These are phyloP conservation scores for Endotrypanum monterogeii DNA, from an alignment of 208 protist species.

Conservation along the genomic window DNA sequence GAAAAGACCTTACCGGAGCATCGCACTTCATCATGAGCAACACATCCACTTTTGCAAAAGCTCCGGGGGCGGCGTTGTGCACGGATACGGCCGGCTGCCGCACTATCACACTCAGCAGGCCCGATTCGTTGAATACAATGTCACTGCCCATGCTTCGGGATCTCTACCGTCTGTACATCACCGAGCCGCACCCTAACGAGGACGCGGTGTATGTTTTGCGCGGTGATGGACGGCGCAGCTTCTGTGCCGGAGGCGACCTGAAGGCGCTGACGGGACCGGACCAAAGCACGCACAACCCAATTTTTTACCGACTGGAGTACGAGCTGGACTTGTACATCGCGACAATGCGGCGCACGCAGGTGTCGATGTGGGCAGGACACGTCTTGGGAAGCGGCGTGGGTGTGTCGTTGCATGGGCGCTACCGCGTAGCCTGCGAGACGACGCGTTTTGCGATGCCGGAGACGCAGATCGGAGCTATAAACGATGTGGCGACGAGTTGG, in stretches of 20 bases:
- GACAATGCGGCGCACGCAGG: conserved; percentile 59
- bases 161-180: conserved; percentile 45
- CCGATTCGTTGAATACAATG: conserved; percentile 45
- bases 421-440: conserved; percentile 79
- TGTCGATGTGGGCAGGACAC: conserved; percentile 84
- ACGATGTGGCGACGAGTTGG: conserved; percentile 69
- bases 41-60: background rate
- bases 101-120: conserved; percentile 46
- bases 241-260: conserved; percentile 80
- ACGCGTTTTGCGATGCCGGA: conserved; percentile 88
- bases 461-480: conserved; percentile 68
- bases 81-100: conserved; percentile 46
- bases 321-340: conserved; percentile 69
- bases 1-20: background rate
- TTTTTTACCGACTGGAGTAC: conserved; percentile 79
- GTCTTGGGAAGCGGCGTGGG: conserved; percentile 87
- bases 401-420: conserved; percentile 67
- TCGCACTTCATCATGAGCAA: background rate
- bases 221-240: conserved; percentile 50
- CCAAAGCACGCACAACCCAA: conserved; percentile 6
- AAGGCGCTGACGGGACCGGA: conserved; percentile 33
- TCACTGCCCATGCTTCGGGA: conserved; percentile 48
- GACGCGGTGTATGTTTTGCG: conserved; percentile 44
- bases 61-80: conserved; percentile 19
- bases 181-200: conserved; percentile 36